phyloP scores from a whole-genome alignment of 2,329 filamentous ascomycete species.

The Coniochaeta sp. region DNA sequence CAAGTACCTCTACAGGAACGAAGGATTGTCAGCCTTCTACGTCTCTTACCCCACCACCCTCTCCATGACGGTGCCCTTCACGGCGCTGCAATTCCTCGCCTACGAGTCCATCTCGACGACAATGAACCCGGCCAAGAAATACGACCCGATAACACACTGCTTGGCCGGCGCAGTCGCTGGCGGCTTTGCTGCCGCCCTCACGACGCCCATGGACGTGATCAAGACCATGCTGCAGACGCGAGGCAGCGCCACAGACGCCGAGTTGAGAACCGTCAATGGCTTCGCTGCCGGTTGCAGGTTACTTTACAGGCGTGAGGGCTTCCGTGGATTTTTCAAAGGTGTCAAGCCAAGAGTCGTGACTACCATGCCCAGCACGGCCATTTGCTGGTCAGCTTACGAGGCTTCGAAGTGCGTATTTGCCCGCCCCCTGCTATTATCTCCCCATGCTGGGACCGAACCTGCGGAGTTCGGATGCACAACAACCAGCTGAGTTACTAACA shows the following conservation, averaged over 20 bases:
- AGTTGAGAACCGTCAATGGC: conserved; percentile 79
- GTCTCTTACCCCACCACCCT: conserved; percentile 97
- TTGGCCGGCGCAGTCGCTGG: conserved; percentile 87
- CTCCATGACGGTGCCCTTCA: conserved; percentile 98
- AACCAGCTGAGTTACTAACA: conserved; percentile 13
- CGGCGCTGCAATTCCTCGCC: conserved; percentile 91
- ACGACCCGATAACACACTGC: conserved; percentile 92
- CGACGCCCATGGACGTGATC: conserved; percentile 94
- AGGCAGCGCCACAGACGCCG: conserved; percentile 69
- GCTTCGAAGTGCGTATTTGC: conserved; percentile 53
- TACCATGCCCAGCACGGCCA: conserved; percentile 98
- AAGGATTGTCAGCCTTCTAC: conserved; percentile 90
- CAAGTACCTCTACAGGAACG: conserved; percentile 74
- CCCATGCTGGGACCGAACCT: background rate
- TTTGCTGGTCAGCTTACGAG: conserved; percentile 84
- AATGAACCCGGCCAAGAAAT: conserved; percentile 79
- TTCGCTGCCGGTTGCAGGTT: conserved; percentile 73
- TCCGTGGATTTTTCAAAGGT: conserved; percentile 86
- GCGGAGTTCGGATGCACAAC: background rate
- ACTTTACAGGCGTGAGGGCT: conserved; percentile 76
- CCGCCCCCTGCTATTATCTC: background rate
- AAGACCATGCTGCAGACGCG: conserved; percentile 96
- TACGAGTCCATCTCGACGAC: conserved; percentile 94
- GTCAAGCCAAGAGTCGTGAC: conserved; percentile 86
- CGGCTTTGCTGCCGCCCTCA: conserved; percentile 86